Evolutionary conservation across 169 alveolate genomes (phyloP).

Genomic region (Blepharisma undulans): DNA sequence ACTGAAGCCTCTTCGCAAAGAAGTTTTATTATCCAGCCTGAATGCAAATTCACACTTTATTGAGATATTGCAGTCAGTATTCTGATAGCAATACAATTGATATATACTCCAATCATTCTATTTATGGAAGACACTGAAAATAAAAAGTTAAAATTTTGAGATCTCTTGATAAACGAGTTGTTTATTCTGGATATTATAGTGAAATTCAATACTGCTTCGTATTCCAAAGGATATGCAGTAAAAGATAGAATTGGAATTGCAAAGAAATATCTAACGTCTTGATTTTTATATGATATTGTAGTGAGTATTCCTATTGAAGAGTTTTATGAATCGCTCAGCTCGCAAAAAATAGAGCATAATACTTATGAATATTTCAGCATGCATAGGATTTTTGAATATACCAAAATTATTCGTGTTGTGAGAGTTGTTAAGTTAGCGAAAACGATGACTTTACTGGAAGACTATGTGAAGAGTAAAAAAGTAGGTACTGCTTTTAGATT

Average conservation of each 20-base stretch:
- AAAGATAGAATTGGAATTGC: not conserved
- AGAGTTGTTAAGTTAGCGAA: not conserved
- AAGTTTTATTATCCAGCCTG: not conserved
- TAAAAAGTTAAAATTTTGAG: not conserved
- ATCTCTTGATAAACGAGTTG: not conserved
- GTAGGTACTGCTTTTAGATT: not conserved
- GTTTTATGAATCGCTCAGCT: not conserved
- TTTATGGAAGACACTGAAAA: not conserved
- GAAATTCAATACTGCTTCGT: not conserved
- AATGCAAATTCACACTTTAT: not conserved
- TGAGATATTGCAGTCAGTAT: not conserved
- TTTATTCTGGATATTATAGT: constrained; percentile 13
- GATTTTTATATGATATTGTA: not conserved
- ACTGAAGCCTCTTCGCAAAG: not conserved
- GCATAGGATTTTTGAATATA: not conserved
- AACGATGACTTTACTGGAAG: not conserved
- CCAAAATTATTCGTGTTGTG: not conserved
- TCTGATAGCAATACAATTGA: not conserved
- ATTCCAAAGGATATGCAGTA: not conserved
- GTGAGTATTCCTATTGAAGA: not conserved
- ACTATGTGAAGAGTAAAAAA: not conserved
- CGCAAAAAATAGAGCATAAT: not conserved
- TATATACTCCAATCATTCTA: not conserved
- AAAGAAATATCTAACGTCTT: not conserved
- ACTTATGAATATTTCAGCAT: not conserved